Conservation (phyloP, 2,329 filamentous ascomycete species). For the Aspergillus awamori region DNA sequence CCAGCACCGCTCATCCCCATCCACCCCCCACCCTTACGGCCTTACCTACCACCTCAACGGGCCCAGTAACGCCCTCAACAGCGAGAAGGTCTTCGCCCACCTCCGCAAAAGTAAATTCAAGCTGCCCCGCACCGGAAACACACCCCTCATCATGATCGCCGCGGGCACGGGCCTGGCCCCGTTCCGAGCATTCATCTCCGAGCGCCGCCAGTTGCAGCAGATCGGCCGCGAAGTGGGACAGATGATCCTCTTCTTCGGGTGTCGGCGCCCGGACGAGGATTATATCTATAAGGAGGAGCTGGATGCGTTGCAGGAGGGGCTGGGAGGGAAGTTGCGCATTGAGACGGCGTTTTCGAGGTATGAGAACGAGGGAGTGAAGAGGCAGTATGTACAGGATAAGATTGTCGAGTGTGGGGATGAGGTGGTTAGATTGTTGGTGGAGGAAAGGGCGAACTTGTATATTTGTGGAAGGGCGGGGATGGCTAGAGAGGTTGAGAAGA, state of each 20-base stretch:
- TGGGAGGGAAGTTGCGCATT: constrained; percentile 24
- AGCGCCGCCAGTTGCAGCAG: constrained; percentile 41
- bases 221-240: constrained; percentile 42
- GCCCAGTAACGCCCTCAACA: constrained; percentile 88
- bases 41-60: constrained; percentile 79
- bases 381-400: constrained; percentile 45
- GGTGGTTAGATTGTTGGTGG: constrained; percentile 40
- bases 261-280: constrained; percentile 40
- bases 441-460: constrained; percentile 45
- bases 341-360: constrained; percentile 34
- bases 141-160: constrained; percentile 57
- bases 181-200: constrained; percentile 48
- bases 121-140: constrained; percentile 60
- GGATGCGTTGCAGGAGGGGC: constrained; percentile 23
- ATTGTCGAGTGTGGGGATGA: constrained; percentile 33
- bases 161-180: constrained; percentile 57
- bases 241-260: constrained; percentile 49
- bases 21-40: constrained; percentile 73
- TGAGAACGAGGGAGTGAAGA: constrained; percentile 11
- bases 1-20: constrained; percentile 58
- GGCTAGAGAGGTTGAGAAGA: constrained; percentile 48
- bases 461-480: constrained; percentile 42
- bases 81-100: constrained; percentile 85
- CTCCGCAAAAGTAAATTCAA: constrained; percentile 97
- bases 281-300: constrained; percentile 41